Evolutionary conservation across 2,329 filamentous ascomycete genomes (phyloP).

Genomic region (Arachnomyces sp.): DNA sequence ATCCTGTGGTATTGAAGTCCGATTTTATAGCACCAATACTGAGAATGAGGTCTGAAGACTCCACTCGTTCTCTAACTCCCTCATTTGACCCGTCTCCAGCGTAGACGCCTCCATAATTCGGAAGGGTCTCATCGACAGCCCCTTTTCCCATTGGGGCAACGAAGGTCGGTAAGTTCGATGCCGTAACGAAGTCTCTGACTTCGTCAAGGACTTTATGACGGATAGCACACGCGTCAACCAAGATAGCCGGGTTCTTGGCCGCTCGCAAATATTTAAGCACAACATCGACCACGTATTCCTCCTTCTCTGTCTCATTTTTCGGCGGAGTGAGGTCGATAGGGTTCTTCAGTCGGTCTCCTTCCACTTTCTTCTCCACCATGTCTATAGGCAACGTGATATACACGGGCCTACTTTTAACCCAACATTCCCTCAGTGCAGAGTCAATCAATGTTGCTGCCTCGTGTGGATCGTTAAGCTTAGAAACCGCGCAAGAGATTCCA

Average conservation of each 20-base stretch:
- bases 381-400: conserved; percentile 49
- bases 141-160: conserved; percentile 83
- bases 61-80: conserved; percentile 29
- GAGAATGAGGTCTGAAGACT: conserved; percentile 34
- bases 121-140: conserved; percentile 64
- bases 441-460: conserved; percentile 47
- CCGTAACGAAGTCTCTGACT: conserved; percentile 62
- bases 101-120: conserved; percentile 73
- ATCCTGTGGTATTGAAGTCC: conserved; percentile 55
- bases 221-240: conserved; percentile 74
- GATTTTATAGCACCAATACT: conserved; percentile 34
- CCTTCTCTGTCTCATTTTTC: conserved; percentile 59
- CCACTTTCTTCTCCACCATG: conserved; percentile 57
- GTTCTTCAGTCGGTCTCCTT: conserved; percentile 59
- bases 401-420: conserved; percentile 48
- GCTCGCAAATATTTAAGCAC: conserved; percentile 62
- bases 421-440: conserved; percentile 41
- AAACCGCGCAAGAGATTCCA: conserved; percentile 45
- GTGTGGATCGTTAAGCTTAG: conserved; percentile 39
- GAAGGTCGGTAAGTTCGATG: conserved; percentile 68
- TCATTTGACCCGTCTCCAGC: conserved; percentile 65
- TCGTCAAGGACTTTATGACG: conserved; percentile 65
- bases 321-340: conserved; percentile 59
- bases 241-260: conserved; percentile 65
- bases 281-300: conserved; percentile 70